These are phyloP conservation scores for Xylaria cubensis DNA, from an alignment of 495 filamentous ascomycete genomes.

Conservation along the genomic window DNA sequence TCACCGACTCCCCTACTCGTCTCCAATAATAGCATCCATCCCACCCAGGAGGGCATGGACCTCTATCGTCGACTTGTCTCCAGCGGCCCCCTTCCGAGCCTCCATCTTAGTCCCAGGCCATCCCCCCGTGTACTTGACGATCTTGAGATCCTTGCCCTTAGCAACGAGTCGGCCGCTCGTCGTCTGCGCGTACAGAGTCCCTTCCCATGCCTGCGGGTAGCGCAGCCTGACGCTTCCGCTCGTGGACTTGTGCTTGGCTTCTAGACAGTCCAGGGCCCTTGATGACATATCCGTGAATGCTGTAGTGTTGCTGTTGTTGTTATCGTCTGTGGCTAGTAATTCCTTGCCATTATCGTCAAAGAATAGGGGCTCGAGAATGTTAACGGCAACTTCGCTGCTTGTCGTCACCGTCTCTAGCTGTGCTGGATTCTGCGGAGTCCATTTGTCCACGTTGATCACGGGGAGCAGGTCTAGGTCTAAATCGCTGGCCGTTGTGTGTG, in stretches of 20 bases:
- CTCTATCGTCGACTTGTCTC: conserved; percentile 34
- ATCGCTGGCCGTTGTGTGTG: conserved; percentile 40
- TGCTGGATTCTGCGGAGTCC: conserved; percentile 1
- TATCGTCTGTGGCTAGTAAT: not conserved
- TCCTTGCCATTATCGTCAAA: conserved; percentile 17
- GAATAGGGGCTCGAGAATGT: conserved; percentile 48
- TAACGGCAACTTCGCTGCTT: conserved; percentile 41
- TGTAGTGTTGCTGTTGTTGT: no score
- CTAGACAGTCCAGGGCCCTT: conserved; percentile 36
- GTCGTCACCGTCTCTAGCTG: conserved; percentile 42
- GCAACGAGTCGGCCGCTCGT: conserved; percentile 40
- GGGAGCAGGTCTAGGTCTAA: conserved; percentile 45
- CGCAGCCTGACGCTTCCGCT: conserved; percentile 43
- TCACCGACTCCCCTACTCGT: not conserved
- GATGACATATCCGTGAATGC: not conserved
- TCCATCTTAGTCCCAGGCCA: conserved; percentile 44
- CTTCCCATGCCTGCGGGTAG: conserved; percentile 52
- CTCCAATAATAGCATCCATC: conserved; percentile 43
- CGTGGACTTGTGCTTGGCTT: conserved; percentile 41
- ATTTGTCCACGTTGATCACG: conserved; percentile 35
- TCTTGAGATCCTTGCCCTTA: conserved; percentile 42
- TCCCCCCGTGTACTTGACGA: conserved; percentile 35
- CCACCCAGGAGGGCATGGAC: conserved; percentile 39
- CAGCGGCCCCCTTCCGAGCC: conserved; percentile 47
- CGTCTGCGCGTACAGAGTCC: conserved; percentile 38